Base-by-base conservation (phyloP, 148 eudicot species). In the Euryodendron excelsum region DNA sequence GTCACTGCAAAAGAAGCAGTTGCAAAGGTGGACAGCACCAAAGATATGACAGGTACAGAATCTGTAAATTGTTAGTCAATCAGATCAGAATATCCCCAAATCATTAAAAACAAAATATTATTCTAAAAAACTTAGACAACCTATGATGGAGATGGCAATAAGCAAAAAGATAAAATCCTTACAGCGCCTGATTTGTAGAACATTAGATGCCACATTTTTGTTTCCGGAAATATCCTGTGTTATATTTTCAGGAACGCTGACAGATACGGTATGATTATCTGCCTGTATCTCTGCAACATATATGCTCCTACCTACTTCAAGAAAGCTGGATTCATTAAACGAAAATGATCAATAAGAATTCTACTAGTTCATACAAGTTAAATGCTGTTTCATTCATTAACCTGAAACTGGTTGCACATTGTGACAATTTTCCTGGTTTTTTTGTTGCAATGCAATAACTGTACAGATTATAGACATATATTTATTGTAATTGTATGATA, bases 171-270 rank as follows among this genome's bases (percentile, higher is more conserved):
- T 25, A 44, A 59, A 70, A 73, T 81, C 55, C 97, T 89, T 91
- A 96, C 99, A 96, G 86, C 90, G 98, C 85, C 65, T 80, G 80
- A 96, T 83, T 86, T 86, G 89, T 72, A 96, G 85, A 81, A 89
- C 79, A 83, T 93, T 93, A 61, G 99, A 96, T 59, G 90, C 87
- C 78, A 85, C 69, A 73, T 96, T 96, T 81, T 79, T 79, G 83
- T 96, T 96, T 67, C 99, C 99, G 23, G 98, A 90, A 77, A 93
- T 92, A 90, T 96, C 99, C 37, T 84, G 77, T 47, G 99, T 96
- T 44, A 88, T 79, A 80, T 93, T 93, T 85, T 93, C 98, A 47
- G 91, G 99, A 82, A 96, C 73, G 34, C 78, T 86, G 71, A 96
- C 68, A 31, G 88, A 78, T 78, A 91, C 44, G 2, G 76, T 80